Evolutionary conservation across 106 monocot species (phyloP), one percentile per base, ranked within the genome.

Genomic region (Platanthera zijinensis): DNA sequence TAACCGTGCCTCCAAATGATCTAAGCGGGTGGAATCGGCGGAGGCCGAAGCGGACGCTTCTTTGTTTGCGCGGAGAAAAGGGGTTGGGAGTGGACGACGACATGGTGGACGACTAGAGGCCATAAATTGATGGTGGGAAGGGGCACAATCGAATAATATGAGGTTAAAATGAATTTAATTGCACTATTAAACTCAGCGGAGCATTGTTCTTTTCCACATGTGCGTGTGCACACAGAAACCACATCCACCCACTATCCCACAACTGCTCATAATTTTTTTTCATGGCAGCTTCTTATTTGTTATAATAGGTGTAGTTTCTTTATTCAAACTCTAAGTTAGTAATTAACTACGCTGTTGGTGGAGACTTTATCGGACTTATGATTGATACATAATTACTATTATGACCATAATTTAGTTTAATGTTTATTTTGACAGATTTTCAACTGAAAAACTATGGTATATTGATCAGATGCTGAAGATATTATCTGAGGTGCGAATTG

Each of bases 391-490:
- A 39, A 72, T 51, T 21, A 51, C 12, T 4, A 51, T 19, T 18
- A 28, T 71, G 50, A 51, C 72, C 46, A 50, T 51, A 50, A 50
- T 69, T 71, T 66, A 17, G 50, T 53, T 71, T 71, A 15, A 28
- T 17, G 28, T 48, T n/a, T 18, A 25, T 14, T 79, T 76, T 50
- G 57, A 5, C 74, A 93, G 93, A 82, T 93, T 88, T 84, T 95
- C 88, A 71, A 81, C 82, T 69, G 99, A 99, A 50, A 99, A 99
- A 82, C 77, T 88, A 51, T 99, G 99, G 99, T 95, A 99, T 72
- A 86, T 99, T 74, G 92, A 95, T 82, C 94, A 99, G 63, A 94
- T 99, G 94, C 81, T 99, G 75, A 99, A 94, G 82, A 94, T 99
- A 48, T 81, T 99, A 85, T 88, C 84, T 66, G 86, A 91, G 94